Percentiles rank a stretch among this genome's conserved stretches.
phyloP scores from a whole-genome alignment of 1,139 yeast species.

The Protomyces inundatus region DNA sequence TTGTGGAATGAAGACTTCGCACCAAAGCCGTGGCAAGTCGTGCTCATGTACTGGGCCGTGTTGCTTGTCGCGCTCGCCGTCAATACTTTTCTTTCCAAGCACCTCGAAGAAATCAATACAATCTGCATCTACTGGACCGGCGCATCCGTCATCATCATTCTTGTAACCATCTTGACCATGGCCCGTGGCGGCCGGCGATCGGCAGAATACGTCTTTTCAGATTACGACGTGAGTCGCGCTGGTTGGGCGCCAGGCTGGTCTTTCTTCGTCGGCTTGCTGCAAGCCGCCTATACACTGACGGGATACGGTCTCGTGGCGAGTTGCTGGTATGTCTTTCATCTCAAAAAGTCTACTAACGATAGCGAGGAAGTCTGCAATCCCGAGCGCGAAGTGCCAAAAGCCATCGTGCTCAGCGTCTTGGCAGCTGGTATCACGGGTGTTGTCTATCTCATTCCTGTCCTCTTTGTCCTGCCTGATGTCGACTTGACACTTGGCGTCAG shows the following conservation, averaged over 20 bases:
- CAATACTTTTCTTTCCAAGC: constrained; percentile 18
- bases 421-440: constrained; percentile 64
- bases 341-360: not conserved
- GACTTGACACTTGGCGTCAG: constrained; percentile 60
- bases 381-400: constrained; percentile 65
- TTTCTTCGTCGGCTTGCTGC: constrained; percentile 57
- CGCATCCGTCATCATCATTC: constrained; percentile 21
- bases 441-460: constrained; percentile 63
- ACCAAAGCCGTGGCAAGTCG: constrained; percentile 18
- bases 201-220: constrained; percentile 13
- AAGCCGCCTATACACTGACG: constrained; percentile 71
- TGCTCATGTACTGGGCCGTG: constrained; percentile 25
- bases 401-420: constrained; percentile 61
- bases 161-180: constrained; percentile 10
- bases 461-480: constrained; percentile 67
- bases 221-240: constrained; percentile 17
- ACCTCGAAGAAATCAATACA: constrained; percentile 14
- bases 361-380: constrained; percentile 68
- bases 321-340: not conserved
- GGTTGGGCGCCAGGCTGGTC: constrained; percentile 27
- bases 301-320: constrained; percentile 73
- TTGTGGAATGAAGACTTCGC: constrained; percentile 21
- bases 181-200: constrained; percentile 17
- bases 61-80: constrained; percentile 20
- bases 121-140: constrained; percentile 26